These are phyloP conservation scores for Rubia balearica DNA, from an alignment of 305 asterid species.

Conservation along the genomic window DNA sequence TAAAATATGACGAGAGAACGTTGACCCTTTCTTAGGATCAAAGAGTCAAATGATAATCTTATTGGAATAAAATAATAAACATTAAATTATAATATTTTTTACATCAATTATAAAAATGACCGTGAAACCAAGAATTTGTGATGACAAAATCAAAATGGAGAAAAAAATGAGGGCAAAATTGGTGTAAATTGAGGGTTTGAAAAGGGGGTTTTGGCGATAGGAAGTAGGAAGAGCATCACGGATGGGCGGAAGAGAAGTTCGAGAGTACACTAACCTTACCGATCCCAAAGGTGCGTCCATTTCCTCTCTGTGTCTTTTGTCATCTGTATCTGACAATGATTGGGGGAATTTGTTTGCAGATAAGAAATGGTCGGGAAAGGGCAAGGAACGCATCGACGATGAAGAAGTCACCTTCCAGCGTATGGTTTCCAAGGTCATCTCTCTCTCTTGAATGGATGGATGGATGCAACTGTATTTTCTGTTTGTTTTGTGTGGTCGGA, in stretches of 20 bases:
- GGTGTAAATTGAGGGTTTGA: not conserved
- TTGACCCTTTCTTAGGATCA: no score
- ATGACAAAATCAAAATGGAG: no score
- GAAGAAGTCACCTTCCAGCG: conserved; percentile 93
- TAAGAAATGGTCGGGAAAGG: conserved; percentile 63
- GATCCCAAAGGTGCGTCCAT: conserved; percentile 69
- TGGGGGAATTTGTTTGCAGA: conserved; percentile 35
- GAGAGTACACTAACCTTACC: conserved; percentile 88
- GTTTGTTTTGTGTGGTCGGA: not conserved
- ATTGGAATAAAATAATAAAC: no score
- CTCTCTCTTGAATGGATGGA: not conserved
- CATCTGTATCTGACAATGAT: not conserved
- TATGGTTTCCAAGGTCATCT: conserved; percentile 92
- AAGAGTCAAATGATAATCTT: no score
- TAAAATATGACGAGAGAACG: no score
- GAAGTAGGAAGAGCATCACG: not conserved
- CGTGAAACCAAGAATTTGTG: no score
- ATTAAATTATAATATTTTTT: no score
- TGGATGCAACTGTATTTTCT: not conserved
- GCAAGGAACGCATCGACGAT: conserved; percentile 78
- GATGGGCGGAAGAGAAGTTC: conserved; percentile 96
- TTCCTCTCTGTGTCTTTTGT: not conserved
- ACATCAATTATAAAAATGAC: no score
- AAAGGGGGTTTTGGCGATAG: not conserved
- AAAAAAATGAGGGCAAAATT: no score